phyloP scores from a whole-genome alignment of 2,329 filamentous ascomycete genomes.

The Cladophialophora exuberans region DNA sequence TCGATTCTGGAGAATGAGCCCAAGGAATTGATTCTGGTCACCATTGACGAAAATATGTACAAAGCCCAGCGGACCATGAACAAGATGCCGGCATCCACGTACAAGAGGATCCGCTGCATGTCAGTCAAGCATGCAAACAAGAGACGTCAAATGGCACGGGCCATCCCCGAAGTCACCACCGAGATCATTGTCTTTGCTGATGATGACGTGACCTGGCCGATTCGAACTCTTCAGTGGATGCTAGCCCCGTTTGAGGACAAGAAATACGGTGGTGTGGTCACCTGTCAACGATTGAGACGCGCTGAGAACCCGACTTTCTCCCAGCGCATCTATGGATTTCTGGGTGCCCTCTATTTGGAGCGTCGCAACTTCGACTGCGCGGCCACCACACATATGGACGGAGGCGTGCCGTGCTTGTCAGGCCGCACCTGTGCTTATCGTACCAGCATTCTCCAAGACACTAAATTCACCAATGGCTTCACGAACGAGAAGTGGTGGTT shows the following conservation, averaged over 20 bases:
- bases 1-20: slow-evolving; percentile 58
- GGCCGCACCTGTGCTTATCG: slow-evolving; percentile 92
- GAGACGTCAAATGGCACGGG: slow-evolving; percentile 88
- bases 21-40: slow-evolving; percentile 78
- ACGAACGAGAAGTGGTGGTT: slow-evolving; percentile 84
- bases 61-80: slow-evolving; percentile 66
- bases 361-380: slow-evolving; percentile 96
- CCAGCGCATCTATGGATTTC: slow-evolving; percentile 78
- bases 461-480: slow-evolving; percentile 84
- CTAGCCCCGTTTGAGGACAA: slow-evolving; percentile 86
- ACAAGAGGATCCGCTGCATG: slow-evolving; percentile 33
- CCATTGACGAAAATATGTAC: slow-evolving; percentile 76
- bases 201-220: slow-evolving; percentile 92
- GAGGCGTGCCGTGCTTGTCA: slow-evolving; percentile 95
- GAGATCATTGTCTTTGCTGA: slow-evolving; percentile 90
- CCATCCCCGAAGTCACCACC: slow-evolving; percentile 82
- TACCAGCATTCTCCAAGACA: slow-evolving; percentile 81
- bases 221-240: slow-evolving; percentile 85
- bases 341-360: slow-evolving; percentile 89
- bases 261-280: slow-evolving; percentile 85
- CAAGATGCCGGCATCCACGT: slow-evolving; percentile 48
- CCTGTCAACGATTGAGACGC: slow-evolving; percentile 82
- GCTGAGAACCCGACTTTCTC: slow-evolving; percentile 62
- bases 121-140: slow-evolving; percentile 89
- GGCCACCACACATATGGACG: slow-evolving; percentile 91